Percentiles rank a stretch among this genome's conserved stretches.
phyloP scores from a whole-genome alignment of 208 protist species.

The Leishmania braziliensis region DNA sequence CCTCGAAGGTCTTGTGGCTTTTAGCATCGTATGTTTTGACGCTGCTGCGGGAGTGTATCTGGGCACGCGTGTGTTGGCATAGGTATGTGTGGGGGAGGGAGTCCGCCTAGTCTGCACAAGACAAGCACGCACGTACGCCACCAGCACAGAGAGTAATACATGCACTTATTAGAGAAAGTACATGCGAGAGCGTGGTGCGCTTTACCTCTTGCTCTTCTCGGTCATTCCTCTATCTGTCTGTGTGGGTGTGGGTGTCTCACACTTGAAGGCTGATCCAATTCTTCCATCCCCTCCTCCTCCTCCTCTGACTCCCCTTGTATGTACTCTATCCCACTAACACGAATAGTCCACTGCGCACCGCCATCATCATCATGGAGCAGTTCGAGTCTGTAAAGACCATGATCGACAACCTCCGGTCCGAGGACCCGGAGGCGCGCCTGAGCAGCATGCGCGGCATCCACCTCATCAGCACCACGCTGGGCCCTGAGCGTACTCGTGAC shows the following conservation, averaged over 20 bases:
- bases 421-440: conserved; percentile 96
- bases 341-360: conserved; percentile 2
- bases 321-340: conserved; percentile 3
- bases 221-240: not conserved
- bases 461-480: conserved; percentile 97
- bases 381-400: conserved; percentile 96
- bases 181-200: no score
- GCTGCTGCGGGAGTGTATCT: not conserved
- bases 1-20: not conserved
- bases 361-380: conserved; percentile 66
- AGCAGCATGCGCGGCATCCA: conserved; percentile 97
- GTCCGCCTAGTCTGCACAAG: not conserved
- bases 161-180: no score
- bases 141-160: not conserved
- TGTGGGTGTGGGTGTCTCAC: not conserved
- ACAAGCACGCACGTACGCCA: not conserved
- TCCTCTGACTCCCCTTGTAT: no score
- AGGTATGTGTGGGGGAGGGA: not conserved
- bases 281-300: not conserved
- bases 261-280: not conserved
- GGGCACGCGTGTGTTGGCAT: not conserved
- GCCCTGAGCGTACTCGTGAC: conserved; percentile 94
- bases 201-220: not conserved
- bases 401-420: conserved; percentile 96
- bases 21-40: no score